Evolutionary conservation across 2,329 filamentous ascomycete genomes (phyloP).

Genomic region (Penicillium sp.): DNA sequence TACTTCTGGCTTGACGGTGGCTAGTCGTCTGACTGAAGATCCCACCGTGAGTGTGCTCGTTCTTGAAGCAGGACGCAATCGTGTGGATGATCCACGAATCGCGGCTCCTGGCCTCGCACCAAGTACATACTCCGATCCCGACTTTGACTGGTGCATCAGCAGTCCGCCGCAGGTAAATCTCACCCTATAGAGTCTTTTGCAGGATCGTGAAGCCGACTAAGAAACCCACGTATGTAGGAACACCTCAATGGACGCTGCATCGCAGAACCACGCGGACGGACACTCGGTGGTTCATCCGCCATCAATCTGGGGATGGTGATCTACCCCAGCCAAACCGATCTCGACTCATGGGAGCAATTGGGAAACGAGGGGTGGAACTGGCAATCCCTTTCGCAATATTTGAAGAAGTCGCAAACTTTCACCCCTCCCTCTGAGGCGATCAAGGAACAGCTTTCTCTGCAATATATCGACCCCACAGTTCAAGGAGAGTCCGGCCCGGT

Average conservation of each 20-base stretch:
- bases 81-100: not conserved
- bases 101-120: not conserved
- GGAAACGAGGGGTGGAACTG: constrained; percentile 40
- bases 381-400: constrained; percentile 33
- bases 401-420: constrained; percentile 35
- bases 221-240: not conserved
- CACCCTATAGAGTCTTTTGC: no score
- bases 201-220: not conserved
- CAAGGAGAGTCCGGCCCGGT: constrained; percentile 11
- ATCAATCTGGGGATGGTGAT: constrained; percentile 31
- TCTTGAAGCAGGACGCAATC: not conserved
- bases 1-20: not conserved
- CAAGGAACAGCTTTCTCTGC: constrained; percentile 5
- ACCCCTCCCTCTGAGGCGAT: constrained; percentile 15
- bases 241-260: constrained; percentile 12
- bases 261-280: constrained; percentile 4
- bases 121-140: not conserved
- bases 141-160: not conserved
- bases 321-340: constrained; percentile 17
- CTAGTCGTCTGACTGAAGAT: not conserved
- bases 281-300: constrained; percentile 28
- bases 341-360: constrained; percentile 40
- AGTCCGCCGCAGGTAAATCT: not conserved
- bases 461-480: constrained; percentile 3
- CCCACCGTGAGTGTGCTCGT: not conserved